phyloP scores from a whole-genome alignment of 768 basidiomycete species.

The Leccinum longicurvipes region DNA sequence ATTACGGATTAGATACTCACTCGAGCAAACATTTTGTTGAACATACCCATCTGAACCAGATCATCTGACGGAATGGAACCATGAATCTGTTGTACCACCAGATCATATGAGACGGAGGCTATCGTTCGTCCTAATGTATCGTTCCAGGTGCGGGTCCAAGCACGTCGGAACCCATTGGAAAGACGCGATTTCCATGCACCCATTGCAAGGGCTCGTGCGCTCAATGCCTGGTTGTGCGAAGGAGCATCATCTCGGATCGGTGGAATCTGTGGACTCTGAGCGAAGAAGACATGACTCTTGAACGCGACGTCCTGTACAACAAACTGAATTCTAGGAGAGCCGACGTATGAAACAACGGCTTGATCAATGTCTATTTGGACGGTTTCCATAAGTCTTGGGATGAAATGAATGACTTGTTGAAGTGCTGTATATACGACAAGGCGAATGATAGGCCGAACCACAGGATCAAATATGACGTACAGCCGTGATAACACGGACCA shows the following conservation, averaged over 20 bases:
- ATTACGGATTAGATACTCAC: not conserved
- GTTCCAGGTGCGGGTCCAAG: slow-evolving; percentile 69
- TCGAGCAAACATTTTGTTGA: not conserved
- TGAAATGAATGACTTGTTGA: slow-evolving; percentile 56
- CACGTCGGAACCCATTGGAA: slow-evolving; percentile 55
- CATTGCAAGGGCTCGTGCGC: slow-evolving; percentile 42
- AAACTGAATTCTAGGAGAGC: slow-evolving; percentile 51
- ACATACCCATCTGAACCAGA: slow-evolving; percentile 30
- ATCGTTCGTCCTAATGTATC: slow-evolving; percentile 64
- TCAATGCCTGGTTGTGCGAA: slow-evolving; percentile 16
- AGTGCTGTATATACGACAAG: slow-evolving; percentile 50
- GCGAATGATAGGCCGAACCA: slow-evolving; percentile 60
- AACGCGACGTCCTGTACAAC: slow-evolving; percentile 48
- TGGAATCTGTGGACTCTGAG: slow-evolving; percentile 40
- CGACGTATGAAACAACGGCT: slow-evolving; percentile 48
- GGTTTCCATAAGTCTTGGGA: slow-evolving; percentile 66
- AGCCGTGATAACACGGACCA: slow-evolving; percentile 34
- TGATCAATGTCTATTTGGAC: slow-evolving; percentile 65
- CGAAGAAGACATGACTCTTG: slow-evolving; percentile 53
- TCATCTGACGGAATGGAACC: slow-evolving; percentile 36
- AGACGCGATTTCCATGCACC: slow-evolving; percentile 64
- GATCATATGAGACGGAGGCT: slow-evolving; percentile 50
- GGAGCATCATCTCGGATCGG: slow-evolving; percentile 11
- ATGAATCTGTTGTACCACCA: slow-evolving; percentile 47
- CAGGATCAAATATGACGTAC: slow-evolving; percentile 52